A percentile compares a stretch with the other conserved stretches of the same genome.
Evolutionary conservation across 345 rosid species (phyloP).

Genomic region (Garcia nutans): DNA sequence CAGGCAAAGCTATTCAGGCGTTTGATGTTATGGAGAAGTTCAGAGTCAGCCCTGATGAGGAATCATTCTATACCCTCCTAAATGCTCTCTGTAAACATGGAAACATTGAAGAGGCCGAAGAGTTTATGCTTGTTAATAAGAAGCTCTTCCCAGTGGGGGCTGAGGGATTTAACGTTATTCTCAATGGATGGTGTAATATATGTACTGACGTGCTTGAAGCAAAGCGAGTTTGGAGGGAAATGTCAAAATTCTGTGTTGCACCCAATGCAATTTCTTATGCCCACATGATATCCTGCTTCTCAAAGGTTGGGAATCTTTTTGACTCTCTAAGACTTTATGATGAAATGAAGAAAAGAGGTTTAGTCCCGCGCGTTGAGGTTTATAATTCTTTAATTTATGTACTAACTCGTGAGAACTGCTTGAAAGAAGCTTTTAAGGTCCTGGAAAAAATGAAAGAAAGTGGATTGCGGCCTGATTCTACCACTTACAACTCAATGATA

Average conservation of each 20-base stretch:
- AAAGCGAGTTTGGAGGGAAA: slow-evolving; percentile 85
- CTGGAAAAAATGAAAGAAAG: slow-evolving; percentile 55
- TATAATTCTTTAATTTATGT: slow-evolving; percentile 74
- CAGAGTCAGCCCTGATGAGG: slow-evolving; percentile 66
- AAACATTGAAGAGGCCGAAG: slow-evolving; percentile 89
- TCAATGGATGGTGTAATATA: slow-evolving; percentile 77
- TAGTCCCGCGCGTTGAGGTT: slow-evolving; percentile 56
- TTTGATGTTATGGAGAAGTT: slow-evolving; percentile 77
- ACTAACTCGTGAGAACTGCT: slow-evolving; percentile 66
- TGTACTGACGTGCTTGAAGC: slow-evolving; percentile 69
- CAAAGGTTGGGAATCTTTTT: slow-evolving; percentile 78
- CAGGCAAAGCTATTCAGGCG: slow-evolving; percentile 65
- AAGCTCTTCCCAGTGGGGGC: slow-evolving; percentile 66
- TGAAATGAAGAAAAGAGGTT: slow-evolving; percentile 85
- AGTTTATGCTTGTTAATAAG: slow-evolving; percentile 76
- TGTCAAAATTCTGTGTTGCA: slow-evolving; percentile 61
- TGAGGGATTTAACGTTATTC: slow-evolving; percentile 67
- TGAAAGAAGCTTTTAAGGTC: slow-evolving; percentile 61
- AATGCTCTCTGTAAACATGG: slow-evolving; percentile 68
- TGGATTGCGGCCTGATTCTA: slow-evolving; percentile 58
- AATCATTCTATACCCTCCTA: slow-evolving; percentile 59
- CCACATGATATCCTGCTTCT: slow-evolving; percentile 78
- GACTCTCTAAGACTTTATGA: slow-evolving; percentile 77
- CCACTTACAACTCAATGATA: slow-evolving; percentile 74
- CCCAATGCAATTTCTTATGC: slow-evolving; percentile 66